Evolutionary conservation across 1,284 basidiomycete genomes (phyloP).

Genomic region (Melanopsichium pennsylvanicum): DNA sequence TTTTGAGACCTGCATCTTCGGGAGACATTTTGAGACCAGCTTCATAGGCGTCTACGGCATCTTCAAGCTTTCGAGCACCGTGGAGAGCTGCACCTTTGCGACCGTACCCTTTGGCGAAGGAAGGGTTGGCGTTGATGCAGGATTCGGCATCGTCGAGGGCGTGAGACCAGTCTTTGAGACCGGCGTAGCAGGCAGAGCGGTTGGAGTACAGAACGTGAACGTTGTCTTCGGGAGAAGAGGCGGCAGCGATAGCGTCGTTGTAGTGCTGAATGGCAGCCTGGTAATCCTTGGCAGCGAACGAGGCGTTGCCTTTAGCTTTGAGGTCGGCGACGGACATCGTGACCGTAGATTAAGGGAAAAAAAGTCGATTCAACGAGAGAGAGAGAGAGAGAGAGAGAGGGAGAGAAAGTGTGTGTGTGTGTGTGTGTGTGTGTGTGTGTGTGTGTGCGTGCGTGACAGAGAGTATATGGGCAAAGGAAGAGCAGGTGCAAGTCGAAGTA

Average conservation of each 20-base stretch:
- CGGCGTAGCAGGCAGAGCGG: slow-evolving; percentile 85
- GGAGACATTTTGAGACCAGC: slow-evolving; percentile 79
- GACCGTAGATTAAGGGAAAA: too few relatives aligned
- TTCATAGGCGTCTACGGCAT: slow-evolving; percentile 83
- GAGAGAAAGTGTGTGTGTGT: too few relatives aligned
- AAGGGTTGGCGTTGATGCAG: slow-evolving; percentile 77
- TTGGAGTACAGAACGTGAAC: slow-evolving; percentile 91
- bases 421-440: too few relatives aligned
- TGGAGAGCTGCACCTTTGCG: slow-evolving; percentile 95
- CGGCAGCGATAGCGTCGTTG: slow-evolving; percentile 60
- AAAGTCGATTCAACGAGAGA: too few relatives aligned
- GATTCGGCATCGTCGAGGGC: slow-evolving; percentile 88
- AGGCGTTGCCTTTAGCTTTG: slow-evolving; percentile 65
- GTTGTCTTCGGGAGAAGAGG: slow-evolving; percentile 59
- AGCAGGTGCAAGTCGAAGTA: too few relatives aligned
- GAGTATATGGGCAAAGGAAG: too few relatives aligned
- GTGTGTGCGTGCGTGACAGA: too few relatives aligned
- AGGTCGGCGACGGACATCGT: slow-evolving; percentile 62
- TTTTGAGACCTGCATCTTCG: slow-evolving; percentile 80
- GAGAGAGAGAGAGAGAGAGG: too few relatives aligned
- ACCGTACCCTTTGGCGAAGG: slow-evolving; percentile 89
- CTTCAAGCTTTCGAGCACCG: slow-evolving; percentile 79
- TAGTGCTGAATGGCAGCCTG: slow-evolving; percentile 59
- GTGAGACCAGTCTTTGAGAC: slow-evolving; percentile 78
- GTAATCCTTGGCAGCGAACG: slow-evolving; percentile 64